A percentile compares a stretch with the other conserved stretches of the same genome.
These are phyloP conservation scores for Triticum turgidum DNA, from an alignment of 176 grass and related monocot species.

Conservation along the genomic window DNA sequence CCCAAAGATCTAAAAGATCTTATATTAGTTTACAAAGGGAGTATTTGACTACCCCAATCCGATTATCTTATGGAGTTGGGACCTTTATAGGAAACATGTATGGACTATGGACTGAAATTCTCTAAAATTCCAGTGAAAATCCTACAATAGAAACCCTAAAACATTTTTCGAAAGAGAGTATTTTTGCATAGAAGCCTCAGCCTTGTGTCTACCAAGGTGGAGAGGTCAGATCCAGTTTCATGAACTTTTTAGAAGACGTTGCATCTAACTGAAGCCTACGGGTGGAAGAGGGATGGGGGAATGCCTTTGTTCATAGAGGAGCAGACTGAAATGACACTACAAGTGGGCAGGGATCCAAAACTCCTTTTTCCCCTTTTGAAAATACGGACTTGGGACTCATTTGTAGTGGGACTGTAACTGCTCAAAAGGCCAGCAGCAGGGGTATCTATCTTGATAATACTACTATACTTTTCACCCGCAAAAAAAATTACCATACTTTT, in stretches of 20 bases:
- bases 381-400: neutral
- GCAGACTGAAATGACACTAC: neutral
- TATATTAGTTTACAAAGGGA: too few species aligned
- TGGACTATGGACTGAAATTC: neutral
- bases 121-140: neutral
- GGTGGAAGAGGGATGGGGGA: neutral
- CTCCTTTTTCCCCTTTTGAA: neutral
- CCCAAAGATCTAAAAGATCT: too few species aligned
- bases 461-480: neutral
- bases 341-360: neutral
- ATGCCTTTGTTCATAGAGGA: slow-evolving; percentile 3
- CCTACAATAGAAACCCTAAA: neutral
- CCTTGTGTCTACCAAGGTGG: neutral
- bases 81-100: neutral
- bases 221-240: neutral
- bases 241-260: neutral
- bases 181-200: neutral
- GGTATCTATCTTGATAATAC: neutral
- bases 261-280: slow-evolving; percentile 15
- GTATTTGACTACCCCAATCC: neutral
- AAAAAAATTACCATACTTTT: neutral
- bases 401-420: neutral
- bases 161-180: neutral
- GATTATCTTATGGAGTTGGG: neutral
- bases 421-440: slow-evolving; percentile 14